phyloP scores from a whole-genome alignment of 768 basidiomycete species.

The Pilatotrama ljubarskyi region DNA sequence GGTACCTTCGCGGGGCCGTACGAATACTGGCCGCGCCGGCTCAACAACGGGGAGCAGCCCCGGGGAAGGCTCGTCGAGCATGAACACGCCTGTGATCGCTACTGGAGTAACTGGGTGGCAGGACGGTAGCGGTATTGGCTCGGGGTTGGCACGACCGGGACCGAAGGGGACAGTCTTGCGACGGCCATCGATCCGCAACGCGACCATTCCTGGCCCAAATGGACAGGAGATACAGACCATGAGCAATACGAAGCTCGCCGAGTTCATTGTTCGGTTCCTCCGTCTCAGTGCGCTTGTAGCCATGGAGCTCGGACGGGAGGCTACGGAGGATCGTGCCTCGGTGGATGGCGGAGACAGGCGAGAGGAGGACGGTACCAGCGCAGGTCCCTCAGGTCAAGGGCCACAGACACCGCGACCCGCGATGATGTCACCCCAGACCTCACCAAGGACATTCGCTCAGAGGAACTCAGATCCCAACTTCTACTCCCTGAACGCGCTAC shows the following conservation, averaged over 20 bases:
- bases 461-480: slow-evolving; percentile 21
- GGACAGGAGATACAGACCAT: slow-evolving; percentile 39
- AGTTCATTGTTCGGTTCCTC: slow-evolving; percentile 70
- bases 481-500: slow-evolving; percentile 43
- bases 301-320: slow-evolving; percentile 73
- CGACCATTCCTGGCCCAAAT: slow-evolving; percentile 10
- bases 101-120: slow-evolving; percentile 72
- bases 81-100: slow-evolving; percentile 27
- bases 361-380: slow-evolving; percentile 25
- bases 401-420: slow-evolving; percentile 14
- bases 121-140: slow-evolving; percentile 73
- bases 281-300: slow-evolving; percentile 78
- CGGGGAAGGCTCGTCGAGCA: slow-evolving; percentile 16
- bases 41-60: slow-evolving; percentile 30
- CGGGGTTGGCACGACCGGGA: slow-evolving; percentile 61
- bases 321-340: slow-evolving; percentile 41
- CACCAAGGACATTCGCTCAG: slow-evolving; percentile 22
- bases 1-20: slow-evolving; percentile 13
- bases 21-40: slow-evolving; percentile 17
- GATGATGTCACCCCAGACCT: slow-evolving; percentile 25
- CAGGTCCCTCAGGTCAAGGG: slow-evolving; percentile 4
- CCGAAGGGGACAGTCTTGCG: slow-evolving; percentile 59
- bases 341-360: slow-evolving; percentile 40
- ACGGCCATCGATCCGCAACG: slow-evolving; percentile 36
- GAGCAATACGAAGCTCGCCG: slow-evolving; percentile 64